Evolutionary conservation across 257 asterid species (phyloP).

Genomic region (Buddleja alternifolia): DNA sequence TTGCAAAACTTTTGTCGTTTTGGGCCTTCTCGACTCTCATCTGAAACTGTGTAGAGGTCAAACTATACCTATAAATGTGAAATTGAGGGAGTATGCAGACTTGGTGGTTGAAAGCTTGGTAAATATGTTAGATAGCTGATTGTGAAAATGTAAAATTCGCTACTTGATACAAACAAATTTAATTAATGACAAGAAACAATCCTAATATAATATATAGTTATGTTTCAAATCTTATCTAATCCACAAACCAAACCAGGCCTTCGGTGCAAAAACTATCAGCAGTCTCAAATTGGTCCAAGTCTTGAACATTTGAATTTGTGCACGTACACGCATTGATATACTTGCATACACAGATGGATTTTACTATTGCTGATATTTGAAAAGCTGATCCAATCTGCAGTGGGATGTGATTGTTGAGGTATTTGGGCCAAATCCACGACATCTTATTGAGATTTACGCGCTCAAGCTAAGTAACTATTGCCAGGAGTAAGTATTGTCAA

Average conservation of each 20-base stretch:
- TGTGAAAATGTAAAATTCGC: neutral
- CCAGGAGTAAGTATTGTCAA: slow-evolving; percentile 65
- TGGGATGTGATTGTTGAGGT: slow-evolving; percentile 77
- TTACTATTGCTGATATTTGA: slow-evolving; percentile 28
- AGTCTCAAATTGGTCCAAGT: slow-evolving; percentile 27
- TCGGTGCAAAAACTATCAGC: slow-evolving; percentile 25
- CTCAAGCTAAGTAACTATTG: slow-evolving; percentile 74
- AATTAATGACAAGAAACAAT: slow-evolving; percentile 23
- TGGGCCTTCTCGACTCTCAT: no score
- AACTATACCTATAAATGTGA: neutral
- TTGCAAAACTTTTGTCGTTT: no score
- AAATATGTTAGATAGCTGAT: slow-evolving; percentile 6
- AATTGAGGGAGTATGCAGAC: no score
- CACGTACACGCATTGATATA: slow-evolving; percentile 1
- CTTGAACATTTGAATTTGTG: slow-evolving; percentile 8
- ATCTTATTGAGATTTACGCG: slow-evolving; percentile 87
- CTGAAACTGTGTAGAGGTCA: no score
- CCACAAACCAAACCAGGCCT: slow-evolving; percentile 10
- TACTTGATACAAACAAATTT: slow-evolving; percentile 1
- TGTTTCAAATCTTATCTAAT: neutral
- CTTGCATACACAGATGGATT: slow-evolving; percentile 6
- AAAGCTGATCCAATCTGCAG: slow-evolving; percentile 52
- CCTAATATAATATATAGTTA: slow-evolving; percentile 1
- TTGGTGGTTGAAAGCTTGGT: slow-evolving; percentile 19
- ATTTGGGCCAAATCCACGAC: slow-evolving; percentile 84